phyloP scores from a whole-genome alignment of 495 filamentous ascomycete genomes.

The Penicillium coffeae region DNA sequence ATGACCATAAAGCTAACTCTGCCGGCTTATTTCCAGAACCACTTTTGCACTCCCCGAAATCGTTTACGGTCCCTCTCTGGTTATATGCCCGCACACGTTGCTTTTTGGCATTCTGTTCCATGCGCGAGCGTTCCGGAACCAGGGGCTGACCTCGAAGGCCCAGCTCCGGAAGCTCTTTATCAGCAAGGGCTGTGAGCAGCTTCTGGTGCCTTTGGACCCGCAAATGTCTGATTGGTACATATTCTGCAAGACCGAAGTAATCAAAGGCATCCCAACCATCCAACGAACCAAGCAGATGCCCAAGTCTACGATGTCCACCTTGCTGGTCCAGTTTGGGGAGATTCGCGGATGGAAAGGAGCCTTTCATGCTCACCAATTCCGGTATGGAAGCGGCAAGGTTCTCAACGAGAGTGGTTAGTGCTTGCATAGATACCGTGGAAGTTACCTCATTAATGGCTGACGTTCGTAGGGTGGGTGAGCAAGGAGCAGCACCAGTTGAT shows the following conservation, averaged over 20 bases:
- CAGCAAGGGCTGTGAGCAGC: constrained; percentile 7
- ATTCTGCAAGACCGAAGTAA: constrained; percentile 12
- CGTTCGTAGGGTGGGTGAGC: constrained; percentile 19
- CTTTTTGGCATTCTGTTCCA: constrained; percentile 20
- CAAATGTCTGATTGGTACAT: constrained; percentile 18
- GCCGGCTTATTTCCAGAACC: constrained; percentile 1
- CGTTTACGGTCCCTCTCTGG: constrained; percentile 10
- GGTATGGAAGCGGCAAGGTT: constrained; percentile 10
- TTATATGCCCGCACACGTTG: constrained; percentile 15
- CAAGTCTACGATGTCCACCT: constrained; percentile 1
- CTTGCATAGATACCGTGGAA: neutral
- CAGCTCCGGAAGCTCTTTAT: constrained; percentile 14
- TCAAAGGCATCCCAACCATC: constrained; percentile 7
- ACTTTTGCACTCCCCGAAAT: constrained; percentile 17
- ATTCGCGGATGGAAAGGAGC: constrained; percentile 8
- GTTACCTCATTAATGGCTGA: constrained; percentile 2
- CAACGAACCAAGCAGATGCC: constrained; percentile 3
- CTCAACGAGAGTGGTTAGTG: constrained; percentile 13
- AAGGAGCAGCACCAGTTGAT: constrained; percentile 28
- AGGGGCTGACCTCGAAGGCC: constrained; percentile 11
- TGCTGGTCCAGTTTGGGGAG: constrained; percentile 8
- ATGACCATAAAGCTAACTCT: neutral
- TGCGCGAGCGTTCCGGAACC: constrained; percentile 8
- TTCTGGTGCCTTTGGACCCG: constrained; percentile 12
- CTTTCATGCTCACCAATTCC: constrained; percentile 10